Evolutionary conservation across 129 eudicot genomes (phyloP), one percentile per base, ranked within the genome.

Genomic region (Glebionis coronaria): DNA sequence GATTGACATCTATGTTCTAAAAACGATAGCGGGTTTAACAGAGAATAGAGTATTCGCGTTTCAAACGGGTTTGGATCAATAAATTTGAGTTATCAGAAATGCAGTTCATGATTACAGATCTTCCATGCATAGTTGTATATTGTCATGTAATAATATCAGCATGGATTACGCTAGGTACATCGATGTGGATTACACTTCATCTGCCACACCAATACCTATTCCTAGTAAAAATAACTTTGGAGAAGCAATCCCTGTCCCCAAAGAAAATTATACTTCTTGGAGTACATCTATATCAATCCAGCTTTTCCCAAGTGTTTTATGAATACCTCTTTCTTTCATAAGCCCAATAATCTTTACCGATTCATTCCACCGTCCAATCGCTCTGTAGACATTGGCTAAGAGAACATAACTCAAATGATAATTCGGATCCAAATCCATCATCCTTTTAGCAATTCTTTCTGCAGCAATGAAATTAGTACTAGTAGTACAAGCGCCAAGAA

Each of bases 341-440:
- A 78, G 70, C 80, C 45, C 77, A 63, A 88, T 57, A 49, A 83
- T 80, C 67, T 73, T 56, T 12, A 66, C 67, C 40, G 97, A 81
- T 68, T 90, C 97, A 56, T 35, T 46, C 89, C 90, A 87, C 66
- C 90, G 72, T 28, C 97, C 97, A 28, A 68, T 81, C 2, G 80
- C 83, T 62, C 87, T 79, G 54, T 87, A 90, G 12, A 81, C 84
- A 77, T 90, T 90, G 42, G 83, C 82, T 31, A 90, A 75, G 27
- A 84, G 87, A 55, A 90, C 95, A 77, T 90, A 87, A 70, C 95
- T 90, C 72, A 84, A 69, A 76, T 90, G 95, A 69, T 84, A 84
- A 47, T 70, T 77, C 8, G 97, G 97, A 67, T 76, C 90, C 76
- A 78, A 57, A 59, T 82, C 76, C 80, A 90, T 87, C 97, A 90